Conservation (phyloP, 352 stramenopile genomes). For the Pythium rishiriense region DNA sequence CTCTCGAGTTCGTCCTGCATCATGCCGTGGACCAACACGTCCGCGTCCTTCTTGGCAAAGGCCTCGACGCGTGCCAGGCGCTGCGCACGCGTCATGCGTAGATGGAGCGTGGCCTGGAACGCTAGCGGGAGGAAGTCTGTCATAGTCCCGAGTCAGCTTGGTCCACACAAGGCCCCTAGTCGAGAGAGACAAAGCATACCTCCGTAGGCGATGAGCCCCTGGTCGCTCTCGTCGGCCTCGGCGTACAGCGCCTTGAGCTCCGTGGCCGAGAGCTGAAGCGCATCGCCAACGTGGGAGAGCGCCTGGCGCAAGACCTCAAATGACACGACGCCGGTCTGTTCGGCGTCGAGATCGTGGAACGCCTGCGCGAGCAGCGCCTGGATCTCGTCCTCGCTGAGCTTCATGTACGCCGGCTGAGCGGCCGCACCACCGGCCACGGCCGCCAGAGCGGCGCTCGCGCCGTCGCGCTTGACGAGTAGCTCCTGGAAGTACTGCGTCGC, state of each 20-base stretch:
- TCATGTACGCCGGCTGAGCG: conserved; percentile 47
- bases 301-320: conserved; percentile 50
- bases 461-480: conserved; percentile 43
- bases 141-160: background rate
- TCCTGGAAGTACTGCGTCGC: conserved; percentile 73
- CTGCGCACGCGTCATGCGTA: conserved; percentile 47
- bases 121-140: conserved; percentile 54
- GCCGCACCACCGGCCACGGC: background rate
- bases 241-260: conserved; percentile 64
- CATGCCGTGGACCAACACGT: conserved; percentile 74
- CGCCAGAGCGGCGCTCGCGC: conserved; percentile 18
- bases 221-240: conserved; percentile 69
- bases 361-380: conserved; percentile 42
- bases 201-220: conserved; percentile 45
- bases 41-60: conserved; percentile 43
- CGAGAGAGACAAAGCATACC: too few relatives aligned
- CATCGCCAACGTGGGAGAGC: conserved; percentile 42
- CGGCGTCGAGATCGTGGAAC: conserved; percentile 47
- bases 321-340: conserved; percentile 40
- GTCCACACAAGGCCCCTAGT: background rate
- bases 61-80: conserved; percentile 43
- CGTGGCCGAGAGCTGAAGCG: conserved; percentile 51
- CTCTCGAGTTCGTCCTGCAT: conserved; percentile 83
- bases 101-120: conserved; percentile 44
- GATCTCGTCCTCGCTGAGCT: conserved; percentile 58